A percentile compares a stretch with the other conserved stretches of the same genome.
Conservation (phyloP, 2,329 filamentous ascomycete species). For the Ascochyta clinopodiicola region DNA sequence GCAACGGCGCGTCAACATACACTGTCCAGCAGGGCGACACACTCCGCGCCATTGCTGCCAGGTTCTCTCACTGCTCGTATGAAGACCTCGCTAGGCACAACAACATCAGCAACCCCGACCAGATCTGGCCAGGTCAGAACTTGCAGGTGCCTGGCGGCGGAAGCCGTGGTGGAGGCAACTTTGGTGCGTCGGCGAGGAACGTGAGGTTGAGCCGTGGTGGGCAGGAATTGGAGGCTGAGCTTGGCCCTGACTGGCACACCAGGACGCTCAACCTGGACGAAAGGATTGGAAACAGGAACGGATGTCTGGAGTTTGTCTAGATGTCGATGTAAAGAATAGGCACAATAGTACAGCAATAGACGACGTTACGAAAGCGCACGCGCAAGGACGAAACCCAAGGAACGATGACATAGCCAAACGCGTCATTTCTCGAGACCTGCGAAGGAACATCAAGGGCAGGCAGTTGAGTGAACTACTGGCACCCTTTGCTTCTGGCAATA, state of each 20-base stretch:
- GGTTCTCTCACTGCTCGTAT: conserved; percentile 34
- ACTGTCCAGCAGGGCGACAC: conserved; percentile 38
- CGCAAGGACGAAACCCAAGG: too few species aligned
- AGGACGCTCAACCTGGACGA: conserved; percentile 33
- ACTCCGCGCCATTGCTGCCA: conserved; percentile 32
- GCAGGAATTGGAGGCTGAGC: conserved; percentile 32
- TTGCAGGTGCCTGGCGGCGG: conserved; percentile 31
- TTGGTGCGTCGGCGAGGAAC: conserved; percentile 31
- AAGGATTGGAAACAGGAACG: conserved; percentile 33
- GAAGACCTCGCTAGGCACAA: conserved; percentile 36
- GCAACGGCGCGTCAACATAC: conserved; percentile 22
- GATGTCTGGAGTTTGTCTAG: conserved; percentile 31
- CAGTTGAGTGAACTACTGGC: too few species aligned
- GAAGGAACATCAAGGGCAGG: too few species aligned
- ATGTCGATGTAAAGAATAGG: background rate
- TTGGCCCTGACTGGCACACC: conserved; percentile 29
- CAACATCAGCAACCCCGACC: conserved; percentile 34
- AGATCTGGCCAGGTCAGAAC: conserved; percentile 39
- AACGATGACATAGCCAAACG: too few species aligned
- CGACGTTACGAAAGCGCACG: too few species aligned
- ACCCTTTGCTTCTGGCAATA: too few species aligned
- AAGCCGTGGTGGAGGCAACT: conserved; percentile 29
- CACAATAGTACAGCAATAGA: too few species aligned
- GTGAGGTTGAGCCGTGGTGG: conserved; percentile 30
- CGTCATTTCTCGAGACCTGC: too few species aligned